Percentiles rank a stretch among this genome's conserved stretches.
These are phyloP conservation scores for Boletales sp. DNA, from an alignment of 768 basidiomycete species.

Conservation along the genomic window DNA sequence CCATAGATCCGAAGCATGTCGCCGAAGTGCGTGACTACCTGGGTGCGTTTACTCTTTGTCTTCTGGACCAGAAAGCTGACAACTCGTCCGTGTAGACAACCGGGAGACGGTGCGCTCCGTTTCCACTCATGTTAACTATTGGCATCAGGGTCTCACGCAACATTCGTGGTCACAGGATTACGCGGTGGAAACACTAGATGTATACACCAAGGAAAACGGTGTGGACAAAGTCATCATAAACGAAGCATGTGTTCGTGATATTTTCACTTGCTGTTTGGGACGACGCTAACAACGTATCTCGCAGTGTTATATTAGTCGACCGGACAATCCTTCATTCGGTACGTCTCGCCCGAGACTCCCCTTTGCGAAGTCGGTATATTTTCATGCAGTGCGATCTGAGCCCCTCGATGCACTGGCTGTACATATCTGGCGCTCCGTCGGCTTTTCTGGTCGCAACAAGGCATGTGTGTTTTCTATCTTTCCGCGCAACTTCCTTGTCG, in stretches of 20 bases:
- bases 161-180: constrained; percentile 70
- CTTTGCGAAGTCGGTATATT: not conserved
- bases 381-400: constrained; percentile 70
- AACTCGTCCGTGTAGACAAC: constrained; percentile 57
- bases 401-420: constrained; percentile 65
- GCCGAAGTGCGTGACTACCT: constrained; percentile 80
- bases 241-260: constrained; percentile 33
- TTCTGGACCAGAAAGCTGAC: not conserved
- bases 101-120: constrained; percentile 68
- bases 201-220: constrained; percentile 56
- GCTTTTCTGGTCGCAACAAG: constrained; percentile 91
- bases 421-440: constrained; percentile 69
- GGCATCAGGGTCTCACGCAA: not conserved
- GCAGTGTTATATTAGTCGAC: constrained; percentile 83
- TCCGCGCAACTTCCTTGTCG: no score
- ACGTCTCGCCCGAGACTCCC: constrained; percentile 13
- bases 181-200: constrained; percentile 72
- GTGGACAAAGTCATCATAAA: constrained; percentile 54
- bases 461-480: constrained; percentile 32
- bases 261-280: not conserved
- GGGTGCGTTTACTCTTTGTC: constrained; percentile 43
- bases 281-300: not conserved
- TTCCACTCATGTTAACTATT: not conserved
- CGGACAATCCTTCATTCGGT: constrained; percentile 90
- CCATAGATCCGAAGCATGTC: constrained; percentile 75